Base-by-base conservation (phyloP, 768 basidiomycete species). In the Leucogyrophana mollusca region DNA sequence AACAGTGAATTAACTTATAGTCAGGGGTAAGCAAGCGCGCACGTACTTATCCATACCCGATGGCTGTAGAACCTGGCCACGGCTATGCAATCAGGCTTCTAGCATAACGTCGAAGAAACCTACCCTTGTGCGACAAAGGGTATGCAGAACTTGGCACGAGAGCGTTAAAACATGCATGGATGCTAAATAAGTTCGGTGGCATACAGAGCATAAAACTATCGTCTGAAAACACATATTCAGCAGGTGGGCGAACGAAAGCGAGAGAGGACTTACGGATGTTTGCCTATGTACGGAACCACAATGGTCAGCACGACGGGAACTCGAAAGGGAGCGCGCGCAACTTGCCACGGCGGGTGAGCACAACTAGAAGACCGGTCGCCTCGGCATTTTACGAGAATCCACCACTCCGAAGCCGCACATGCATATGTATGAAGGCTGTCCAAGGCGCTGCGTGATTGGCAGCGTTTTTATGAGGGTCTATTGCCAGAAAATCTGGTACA, bases 21-120 rank as follows among this genome's bases (percentile, higher is more conserved):
- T 13, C 11, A 6, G 40, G 10, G 40, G 20, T 6, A 11, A 23
- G 20, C 1, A 17, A 3, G 14, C 20, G 11, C 20, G 7, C 9
- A 45, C 40, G 11, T 25, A 45, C 40, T 44, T 45, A 45, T 45
- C 44, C 44, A 45, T 18, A 45, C 44, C 16, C 40, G 44, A 8
- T 45, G 44, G 20, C 44, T 25, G 37, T 45, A 45, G 18, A 45
- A 45, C 38, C 44, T 45, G 33, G 9, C 5, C 8, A 5, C 13
- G 10, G n/a, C 22, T n/a, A n/a, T n/a, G 24, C n/a, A 25, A 14
- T 14, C 40, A 20, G 25, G 22, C 21, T 6, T 17, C 24, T 16
- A 6, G 20, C 44, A 6, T 25, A 17, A 43, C 24, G n/a, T 21
- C 9, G 2, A 45, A 9, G 18, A n/a, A n/a, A 3, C 6, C 17